These are phyloP conservation scores for Porpolomopsis calyptriformis DNA, from an alignment of 768 basidiomycete species.

Conservation along the genomic window DNA sequence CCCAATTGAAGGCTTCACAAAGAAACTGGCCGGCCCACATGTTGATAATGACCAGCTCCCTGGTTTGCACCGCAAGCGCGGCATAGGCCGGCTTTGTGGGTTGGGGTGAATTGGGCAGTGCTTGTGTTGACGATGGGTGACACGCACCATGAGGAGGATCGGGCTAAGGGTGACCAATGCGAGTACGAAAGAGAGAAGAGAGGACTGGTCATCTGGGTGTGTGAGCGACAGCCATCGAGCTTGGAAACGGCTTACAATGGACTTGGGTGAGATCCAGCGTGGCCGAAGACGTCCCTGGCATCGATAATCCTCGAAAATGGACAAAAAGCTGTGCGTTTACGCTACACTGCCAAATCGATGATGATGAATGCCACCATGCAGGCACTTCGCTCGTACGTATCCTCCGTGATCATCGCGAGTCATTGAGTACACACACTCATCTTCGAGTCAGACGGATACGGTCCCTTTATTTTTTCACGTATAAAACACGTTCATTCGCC, in stretches of 20 bases:
- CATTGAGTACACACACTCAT: too few species aligned
- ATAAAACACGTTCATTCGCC: too few species aligned
- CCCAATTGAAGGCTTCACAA: conserved; percentile 60
- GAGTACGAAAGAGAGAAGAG: conserved; percentile 42
- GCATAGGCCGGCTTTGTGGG: conserved; percentile 62
- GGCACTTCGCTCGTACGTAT: too few species aligned
- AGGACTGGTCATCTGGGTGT: conserved; percentile 52
- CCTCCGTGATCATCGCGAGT: too few species aligned
- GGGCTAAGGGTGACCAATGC: conserved; percentile 60
- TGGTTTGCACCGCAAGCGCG: conserved; percentile 59
- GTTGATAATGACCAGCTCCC: conserved; percentile 67
- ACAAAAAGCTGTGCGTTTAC: too few species aligned
- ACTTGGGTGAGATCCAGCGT: conserved; percentile 61
- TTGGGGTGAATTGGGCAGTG: conserved; percentile 1
- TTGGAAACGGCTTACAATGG: conserved; percentile 35
- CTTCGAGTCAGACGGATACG: too few species aligned
- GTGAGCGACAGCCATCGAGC: neutral
- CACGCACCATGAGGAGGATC: conserved; percentile 57
- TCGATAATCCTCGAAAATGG: too few species aligned
- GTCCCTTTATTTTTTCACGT: too few species aligned
- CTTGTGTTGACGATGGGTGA: neutral
- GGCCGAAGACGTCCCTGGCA: too few species aligned
- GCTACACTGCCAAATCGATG: too few species aligned
- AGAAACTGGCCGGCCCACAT: conserved; percentile 78
- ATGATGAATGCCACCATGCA: too few species aligned